Base-by-base conservation (phyloP, 331 rosid genomes). In the Malus hybrid region DNA sequence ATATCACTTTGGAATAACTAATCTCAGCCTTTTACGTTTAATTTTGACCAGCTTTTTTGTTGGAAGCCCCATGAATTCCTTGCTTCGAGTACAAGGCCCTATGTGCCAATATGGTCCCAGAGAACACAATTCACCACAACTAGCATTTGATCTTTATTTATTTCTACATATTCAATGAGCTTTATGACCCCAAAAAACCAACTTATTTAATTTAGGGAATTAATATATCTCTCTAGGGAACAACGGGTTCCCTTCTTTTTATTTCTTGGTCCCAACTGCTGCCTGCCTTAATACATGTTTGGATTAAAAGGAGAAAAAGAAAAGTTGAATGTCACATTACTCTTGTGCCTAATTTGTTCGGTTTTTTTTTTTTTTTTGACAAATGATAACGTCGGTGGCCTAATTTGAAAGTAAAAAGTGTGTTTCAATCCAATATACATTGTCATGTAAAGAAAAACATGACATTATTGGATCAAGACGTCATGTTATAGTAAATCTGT, bases 401-500 rank as follows among this genome's bases (percentile, higher is more conserved):
- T 9, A 39, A 39, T 39, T 39, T 39, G 12, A 39, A 39, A 39
- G 46, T 39, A 39, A 39, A 39, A 39, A 39, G 46, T 39, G 0
- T 2, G 9, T 52, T 52, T 52, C 9, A 52, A 52, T 52, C 4
- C 12, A 16, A 52, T 3, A 15, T 48, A 0, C 20, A 52, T 52
- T 0, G 0, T 16, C 0, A 52, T 2, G 4, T 2, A 0, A 0
- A 52, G 9, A 52, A 50, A 6, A 52, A 52, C 9, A 52, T 16
- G 0, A 52, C 8, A 39, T 39, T 39, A 0, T 39, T 39, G 1
- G 46, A 0, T 39, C 46, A 39, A 39, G 46, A 39, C 4, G 46
- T 0, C 46, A 39, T 39, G 46, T 9, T 39, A 39, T 39, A 39
- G 4, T 0, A 52, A 52, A 6, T 52, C 4, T 0, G 0, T 15